These are phyloP conservation scores for Xylaria sp. DNA, from an alignment of 2,329 filamentous ascomycete species.

Conservation along the genomic window DNA sequence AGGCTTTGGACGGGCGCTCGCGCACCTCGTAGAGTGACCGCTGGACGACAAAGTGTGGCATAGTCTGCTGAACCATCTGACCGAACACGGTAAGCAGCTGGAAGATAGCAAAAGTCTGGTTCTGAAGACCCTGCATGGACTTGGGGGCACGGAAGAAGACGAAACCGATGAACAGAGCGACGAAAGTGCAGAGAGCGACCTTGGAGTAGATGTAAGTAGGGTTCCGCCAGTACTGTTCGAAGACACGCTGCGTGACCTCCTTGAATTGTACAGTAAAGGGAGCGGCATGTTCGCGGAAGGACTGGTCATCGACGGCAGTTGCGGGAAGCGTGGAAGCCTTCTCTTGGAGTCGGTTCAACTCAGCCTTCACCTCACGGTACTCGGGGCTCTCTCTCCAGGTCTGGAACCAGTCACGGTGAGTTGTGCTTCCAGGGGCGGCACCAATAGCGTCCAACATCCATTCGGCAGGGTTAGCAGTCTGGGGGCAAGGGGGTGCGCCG, in stretches of 20 bases:
- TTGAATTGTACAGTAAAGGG: slow-evolving; percentile 63
- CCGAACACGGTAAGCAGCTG: slow-evolving; percentile 78
- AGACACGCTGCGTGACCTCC: slow-evolving; percentile 67
- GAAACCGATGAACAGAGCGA: slow-evolving; percentile 74
- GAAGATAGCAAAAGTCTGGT: slow-evolving; percentile 83
- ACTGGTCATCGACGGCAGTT: slow-evolving; percentile 34
- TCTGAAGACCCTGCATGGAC: slow-evolving; percentile 72
- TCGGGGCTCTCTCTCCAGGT: slow-evolving; percentile 42
- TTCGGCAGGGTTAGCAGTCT: slow-evolving; percentile 72
- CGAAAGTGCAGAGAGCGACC: slow-evolving; percentile 57
- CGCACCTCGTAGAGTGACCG: slow-evolving; percentile 78
- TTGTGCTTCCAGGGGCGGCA: slow-evolving; percentile 58
- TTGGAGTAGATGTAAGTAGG: slow-evolving; percentile 88
- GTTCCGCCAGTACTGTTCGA: slow-evolving; percentile 88
- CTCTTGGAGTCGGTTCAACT: slow-evolving; percentile 52
- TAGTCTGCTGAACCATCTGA: slow-evolving; percentile 71
- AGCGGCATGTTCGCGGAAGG: slow-evolving; percentile 74
- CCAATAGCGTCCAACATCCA: slow-evolving; percentile 66
- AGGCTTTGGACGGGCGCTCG: slow-evolving; percentile 77
- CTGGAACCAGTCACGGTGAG: slow-evolving; percentile 60
- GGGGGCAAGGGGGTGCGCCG: slow-evolving; percentile 59
- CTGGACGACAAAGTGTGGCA: slow-evolving; percentile 82
- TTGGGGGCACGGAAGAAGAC: slow-evolving; percentile 69
- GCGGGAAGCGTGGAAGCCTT: slow-evolving; percentile 36
- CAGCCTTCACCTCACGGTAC: slow-evolving; percentile 48